A percentile compares a stretch with the other conserved stretches of the same genome.
These are phyloP conservation scores for Globisporangium recalcitrans DNA, from an alignment of 352 stramenopile species.

Conservation along the genomic window DNA sequence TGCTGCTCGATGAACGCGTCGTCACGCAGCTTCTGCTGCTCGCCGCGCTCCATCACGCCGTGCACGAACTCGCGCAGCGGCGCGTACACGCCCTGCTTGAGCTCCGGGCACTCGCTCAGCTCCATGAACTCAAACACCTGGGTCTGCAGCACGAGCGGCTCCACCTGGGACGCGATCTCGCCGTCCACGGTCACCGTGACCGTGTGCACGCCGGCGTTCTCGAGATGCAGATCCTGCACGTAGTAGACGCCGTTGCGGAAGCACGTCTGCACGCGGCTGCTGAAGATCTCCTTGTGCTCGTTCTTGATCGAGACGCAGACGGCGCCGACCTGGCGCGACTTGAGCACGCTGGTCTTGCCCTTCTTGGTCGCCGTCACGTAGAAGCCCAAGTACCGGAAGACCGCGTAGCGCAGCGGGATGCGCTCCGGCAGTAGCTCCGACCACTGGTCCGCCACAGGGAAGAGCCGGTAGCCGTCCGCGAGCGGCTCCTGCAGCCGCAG, in stretches of 20 bases:
- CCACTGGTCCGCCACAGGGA: constrained; percentile 66
- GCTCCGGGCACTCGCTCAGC: constrained; percentile 54
- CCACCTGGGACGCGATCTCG: constrained; percentile 37
- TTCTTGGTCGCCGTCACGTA: constrained; percentile 59
- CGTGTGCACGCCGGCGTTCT: constrained; percentile 53
- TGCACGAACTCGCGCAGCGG: constrained; percentile 56
- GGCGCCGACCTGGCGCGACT: constrained; percentile 41
- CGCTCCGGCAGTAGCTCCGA: constrained; percentile 54
- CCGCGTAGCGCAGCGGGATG: constrained; percentile 68
- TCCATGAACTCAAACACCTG: constrained; percentile 83
- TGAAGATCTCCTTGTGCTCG: constrained; percentile 73
- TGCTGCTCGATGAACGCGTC: constrained; percentile 53
- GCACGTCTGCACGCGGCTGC: constrained; percentile 39
- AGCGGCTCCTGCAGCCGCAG: constrained; percentile 36
- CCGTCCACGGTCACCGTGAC: constrained; percentile 59
- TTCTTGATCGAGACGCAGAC: constrained; percentile 72
- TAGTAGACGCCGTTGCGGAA: constrained; percentile 82
- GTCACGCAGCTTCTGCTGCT: constrained; percentile 49
- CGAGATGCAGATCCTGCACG: constrained; percentile 66
- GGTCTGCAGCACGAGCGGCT: constrained; percentile 54
- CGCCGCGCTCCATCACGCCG: constrained; percentile 29
- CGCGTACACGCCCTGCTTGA: constrained; percentile 47
- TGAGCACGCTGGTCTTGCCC: constrained; percentile 61
- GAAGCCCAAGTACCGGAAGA: constrained; percentile 78
- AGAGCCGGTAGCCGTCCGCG: constrained; percentile 57